These are phyloP conservation scores for Triticum monococcum DNA, from an alignment of 176 grass and related monocot species.

Conservation along the genomic window DNA sequence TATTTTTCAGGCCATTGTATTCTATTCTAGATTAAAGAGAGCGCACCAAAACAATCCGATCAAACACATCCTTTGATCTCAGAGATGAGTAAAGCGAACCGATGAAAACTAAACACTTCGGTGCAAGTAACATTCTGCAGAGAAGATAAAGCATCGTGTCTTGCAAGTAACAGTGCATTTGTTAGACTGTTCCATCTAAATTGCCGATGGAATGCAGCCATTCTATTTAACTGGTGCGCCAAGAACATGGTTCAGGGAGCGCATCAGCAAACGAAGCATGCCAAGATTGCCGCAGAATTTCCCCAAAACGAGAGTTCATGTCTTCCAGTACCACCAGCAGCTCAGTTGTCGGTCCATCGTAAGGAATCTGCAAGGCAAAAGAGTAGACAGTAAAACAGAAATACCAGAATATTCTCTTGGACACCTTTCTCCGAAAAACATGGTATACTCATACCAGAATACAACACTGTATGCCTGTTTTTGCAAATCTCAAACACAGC, in stretches of 20 bases:
- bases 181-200: neutral
- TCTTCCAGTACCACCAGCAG: neutral
- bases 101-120: neutral
- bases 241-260: neutral
- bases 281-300: neutral
- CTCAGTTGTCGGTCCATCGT: neutral
- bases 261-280: neutral
- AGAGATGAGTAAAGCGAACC: neutral
- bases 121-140: neutral
- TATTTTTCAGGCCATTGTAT: too few relatives aligned
- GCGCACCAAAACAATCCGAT: neutral
- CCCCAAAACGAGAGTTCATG: neutral
- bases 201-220: neutral
- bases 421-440: too few relatives aligned
- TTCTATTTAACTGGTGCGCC: neutral
- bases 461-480: too few relatives aligned
- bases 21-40: neutral
- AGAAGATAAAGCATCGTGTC: neutral
- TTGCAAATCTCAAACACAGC: neutral
- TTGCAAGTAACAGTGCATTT: neutral
- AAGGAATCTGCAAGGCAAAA: constrained; percentile 4
- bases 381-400: neutral
- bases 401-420: neutral
- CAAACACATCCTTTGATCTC: neutral
- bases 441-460: too few relatives aligned